Evolutionary conservation across 768 basidiomycete genomes (phyloP).

Genomic region (Pleurotus platypus): DNA sequence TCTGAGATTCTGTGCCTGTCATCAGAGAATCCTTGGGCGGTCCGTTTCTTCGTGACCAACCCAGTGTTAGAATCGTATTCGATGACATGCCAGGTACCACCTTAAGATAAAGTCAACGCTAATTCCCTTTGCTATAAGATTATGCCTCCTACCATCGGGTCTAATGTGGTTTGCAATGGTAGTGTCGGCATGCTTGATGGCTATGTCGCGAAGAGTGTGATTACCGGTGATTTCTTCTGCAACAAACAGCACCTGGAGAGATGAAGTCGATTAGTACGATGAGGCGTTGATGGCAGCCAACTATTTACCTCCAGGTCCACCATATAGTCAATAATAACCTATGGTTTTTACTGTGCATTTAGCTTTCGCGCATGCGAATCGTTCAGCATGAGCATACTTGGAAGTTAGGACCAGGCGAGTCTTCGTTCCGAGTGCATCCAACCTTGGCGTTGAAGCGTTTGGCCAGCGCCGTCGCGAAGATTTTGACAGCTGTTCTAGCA

Average conservation of each 20-base stretch:
- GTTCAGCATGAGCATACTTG: conserved; percentile 28
- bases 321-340: conserved; percentile 80
- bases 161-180: conserved; percentile 68
- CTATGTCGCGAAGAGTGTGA: conserved; percentile 53
- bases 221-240: conserved; percentile 59
- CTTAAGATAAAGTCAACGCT: conserved; percentile 16
- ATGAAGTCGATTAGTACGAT: not conserved
- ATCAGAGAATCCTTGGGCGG: conserved; percentile 62
- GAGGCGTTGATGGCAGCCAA: not conserved
- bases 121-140: no score
- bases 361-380: no score
- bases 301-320: conserved; percentile 59
- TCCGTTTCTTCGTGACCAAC: conserved; percentile 48
- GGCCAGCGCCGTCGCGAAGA: conserved; percentile 55
- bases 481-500: conserved; percentile 50
- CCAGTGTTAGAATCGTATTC: conserved; percentile 68
- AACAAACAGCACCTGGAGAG: conserved; percentile 39
- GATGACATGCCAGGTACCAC: conserved; percentile 57
- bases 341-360: not conserved
- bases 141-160: conserved; percentile 42
- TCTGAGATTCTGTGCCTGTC: conserved; percentile 21
- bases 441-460: conserved; percentile 54
- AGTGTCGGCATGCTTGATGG: conserved; percentile 60
- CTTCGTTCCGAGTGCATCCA: conserved; percentile 72
- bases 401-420: conserved; percentile 56